Base-by-base conservation (phyloP, 129 eudicot species). In the Flaveria ramosissima region DNA sequence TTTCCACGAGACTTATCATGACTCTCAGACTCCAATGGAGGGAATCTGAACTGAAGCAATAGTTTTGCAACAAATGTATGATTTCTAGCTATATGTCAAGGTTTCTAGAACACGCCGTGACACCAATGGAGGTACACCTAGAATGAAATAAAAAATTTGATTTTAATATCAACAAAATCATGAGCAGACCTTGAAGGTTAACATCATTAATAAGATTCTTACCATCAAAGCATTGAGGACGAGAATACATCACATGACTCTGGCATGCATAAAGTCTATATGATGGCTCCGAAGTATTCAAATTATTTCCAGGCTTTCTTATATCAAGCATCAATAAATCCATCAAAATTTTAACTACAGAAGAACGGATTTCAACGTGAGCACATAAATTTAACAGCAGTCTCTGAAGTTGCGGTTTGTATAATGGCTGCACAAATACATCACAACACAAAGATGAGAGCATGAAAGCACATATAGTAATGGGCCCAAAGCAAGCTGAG, bases 81-180 rank as follows among this genome's bases (percentile, higher is more conserved):
- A 77, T 86, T 89, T 48, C 89, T 85, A 12, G 99, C 92, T 86
- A 88, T 84, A 95, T 41, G 97, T 91, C 39, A 95, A 79, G 19
- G 94, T 95, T 81, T 95, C 99, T 30, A 95, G 83, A 77, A 90
- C 94, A 68, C 99, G 92, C 39, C 99, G 92, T 43, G 97, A 92
- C 32, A 95, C 97, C 84, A 95, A 77, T 13, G 99, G 99, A n/a
- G 99, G 99, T 47, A 95, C 96, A 24, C 99, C 99, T 95, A n/a
- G 7, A 51, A 72, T 20, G 6, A 77, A 70, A 30, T 8, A 64
- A 43, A 30, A 30, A 53, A 5, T 13, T 36, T 26, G 12, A 63
- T 26, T 63, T 48, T 39, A 72, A 17, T 8, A 64, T 65, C 13
- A 30, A 48, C 39, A 42, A 15, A 53, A 50, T 11, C 15, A 4